Evolutionary conservation across 371 early-diverging fungal genomes (phyloP), one percentile per base, ranked within the genome.

Genomic region (Apophysomyces elegans): DNA sequence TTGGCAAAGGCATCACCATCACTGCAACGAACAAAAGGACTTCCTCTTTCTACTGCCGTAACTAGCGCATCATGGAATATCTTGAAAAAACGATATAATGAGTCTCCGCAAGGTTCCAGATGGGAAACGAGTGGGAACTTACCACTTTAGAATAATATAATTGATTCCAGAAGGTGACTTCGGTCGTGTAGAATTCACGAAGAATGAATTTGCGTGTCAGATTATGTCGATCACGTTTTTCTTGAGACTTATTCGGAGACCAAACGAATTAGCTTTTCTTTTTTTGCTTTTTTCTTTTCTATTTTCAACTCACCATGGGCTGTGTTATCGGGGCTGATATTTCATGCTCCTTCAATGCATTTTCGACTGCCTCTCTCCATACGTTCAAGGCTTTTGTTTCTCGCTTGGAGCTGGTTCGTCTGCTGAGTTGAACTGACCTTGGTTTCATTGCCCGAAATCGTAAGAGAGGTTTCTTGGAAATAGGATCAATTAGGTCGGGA

Each of bases 81-180:
- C 76, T 77, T 63, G 37, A 32, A 46, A 57, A 9, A 21, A 37
- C 43, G 1, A 3, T 26, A 26, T 2, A 26, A 26, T 26, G 32
- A 26, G 32, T 26, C 32, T 26, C 32, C 32, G 32, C 32, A 26
- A 26, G 2, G 32, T 26, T 26, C 32, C 32, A 26, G 32, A 26
- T 2, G 32, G 32, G 32, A 26, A 26, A 26, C 0, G 32, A 26
- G 32, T 26, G 32, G 32, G 3, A 36, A 61, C 73, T 59, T 76
- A 78, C 81, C 38, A 77, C 75, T 74, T 78, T 78, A 14, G 72
- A 50, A 56, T 73, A 78, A 47, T 76, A 70, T 32, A 81, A 38
- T 43, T 81, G 78, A 58, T 76, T 81, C 75, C 76, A 76, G 61
- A 76, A 81, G 18, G 73, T 78, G 8, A 76, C 72, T 69, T 81